A percentile compares a stretch with the other conserved stretches of the same genome.
Conservation (phyloP, 257 asterid genomes). For the Fraxinus americana region DNA sequence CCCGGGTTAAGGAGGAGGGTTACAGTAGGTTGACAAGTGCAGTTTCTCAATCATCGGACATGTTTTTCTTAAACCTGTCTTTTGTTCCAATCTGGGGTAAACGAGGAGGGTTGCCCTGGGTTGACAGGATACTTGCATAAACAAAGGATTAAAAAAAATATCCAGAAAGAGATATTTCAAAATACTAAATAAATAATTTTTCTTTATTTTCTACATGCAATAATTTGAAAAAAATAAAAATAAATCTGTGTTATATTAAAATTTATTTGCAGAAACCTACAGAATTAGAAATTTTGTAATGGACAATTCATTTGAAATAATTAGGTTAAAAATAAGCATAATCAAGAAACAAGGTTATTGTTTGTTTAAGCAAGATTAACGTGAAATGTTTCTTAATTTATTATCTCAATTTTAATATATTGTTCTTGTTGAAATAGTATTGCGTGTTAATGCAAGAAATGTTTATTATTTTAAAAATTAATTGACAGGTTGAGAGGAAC, state of each 20-base stretch:
- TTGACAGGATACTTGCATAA: too few species aligned
- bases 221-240: background rate
- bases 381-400: constrained; percentile 20
- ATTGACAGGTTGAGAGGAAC: constrained; percentile 79
- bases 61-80: too few species aligned
- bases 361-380: constrained; percentile 29
- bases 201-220: background rate
- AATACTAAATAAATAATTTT: too few species aligned
- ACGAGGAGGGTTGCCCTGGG: too few species aligned
- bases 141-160: too few species aligned
- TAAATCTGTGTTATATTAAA: too few species aligned
- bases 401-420: constrained; percentile 5
- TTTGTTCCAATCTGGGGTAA: too few species aligned
- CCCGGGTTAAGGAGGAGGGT: background rate
- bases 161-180: too few species aligned
- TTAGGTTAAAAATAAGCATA: background rate
- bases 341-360: constrained; percentile 13
- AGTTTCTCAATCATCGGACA: background rate
- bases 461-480: background rate
- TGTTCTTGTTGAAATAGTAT: constrained; percentile 25
- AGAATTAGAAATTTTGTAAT: background rate
- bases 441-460: constrained; percentile 37
- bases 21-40: background rate
- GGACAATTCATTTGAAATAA: background rate
- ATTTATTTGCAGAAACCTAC: background rate